A percentile compares a stretch with the other conserved stretches of the same genome.
phyloP scores from a whole-genome alignment of 805 yeast genomes.

The Scheffersomyces ergatensis region DNA sequence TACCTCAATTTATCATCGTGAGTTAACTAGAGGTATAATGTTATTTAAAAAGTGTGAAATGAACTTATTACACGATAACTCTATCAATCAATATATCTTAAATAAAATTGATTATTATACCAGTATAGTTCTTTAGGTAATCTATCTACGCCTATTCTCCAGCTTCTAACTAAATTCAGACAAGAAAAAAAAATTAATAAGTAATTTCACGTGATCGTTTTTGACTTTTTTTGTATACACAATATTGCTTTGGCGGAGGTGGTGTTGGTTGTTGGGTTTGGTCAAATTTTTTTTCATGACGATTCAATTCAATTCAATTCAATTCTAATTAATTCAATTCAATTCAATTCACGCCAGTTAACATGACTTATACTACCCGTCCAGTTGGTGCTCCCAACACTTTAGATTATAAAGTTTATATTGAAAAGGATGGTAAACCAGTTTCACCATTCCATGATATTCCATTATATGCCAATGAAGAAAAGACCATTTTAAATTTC shows the following conservation, averaged over 20 bases:
- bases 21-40: slow-evolving; percentile 52
- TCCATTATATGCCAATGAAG: slow-evolving; percentile 85
- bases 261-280: too few relatives aligned
- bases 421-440: slow-evolving; percentile 91
- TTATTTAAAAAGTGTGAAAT: slow-evolving; percentile 57
- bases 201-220: too few relatives aligned
- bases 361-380: slow-evolving; percentile 82
- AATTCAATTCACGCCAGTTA: too few relatives aligned
- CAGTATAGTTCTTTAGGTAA: too few relatives aligned
- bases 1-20: slow-evolving; percentile 29
- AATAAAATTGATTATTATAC: not conserved
- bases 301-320: too few relatives aligned
- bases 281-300: too few relatives aligned
- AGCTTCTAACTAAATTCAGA: too few relatives aligned
- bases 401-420: slow-evolving; percentile 84
- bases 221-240: too few relatives aligned
- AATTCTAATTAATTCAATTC: too few relatives aligned
- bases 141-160: too few relatives aligned
- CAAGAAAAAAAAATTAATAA: too few relatives aligned
- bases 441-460: slow-evolving; percentile 88
- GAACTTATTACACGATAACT: slow-evolving; percentile 27
- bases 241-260: too few relatives aligned
- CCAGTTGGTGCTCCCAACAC: slow-evolving; percentile 96
- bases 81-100: not conserved
- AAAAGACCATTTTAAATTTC: slow-evolving; percentile 74